Base-by-base conservation (phyloP, 768 basidiomycete genomes). In the Tulasnella sp. region DNA sequence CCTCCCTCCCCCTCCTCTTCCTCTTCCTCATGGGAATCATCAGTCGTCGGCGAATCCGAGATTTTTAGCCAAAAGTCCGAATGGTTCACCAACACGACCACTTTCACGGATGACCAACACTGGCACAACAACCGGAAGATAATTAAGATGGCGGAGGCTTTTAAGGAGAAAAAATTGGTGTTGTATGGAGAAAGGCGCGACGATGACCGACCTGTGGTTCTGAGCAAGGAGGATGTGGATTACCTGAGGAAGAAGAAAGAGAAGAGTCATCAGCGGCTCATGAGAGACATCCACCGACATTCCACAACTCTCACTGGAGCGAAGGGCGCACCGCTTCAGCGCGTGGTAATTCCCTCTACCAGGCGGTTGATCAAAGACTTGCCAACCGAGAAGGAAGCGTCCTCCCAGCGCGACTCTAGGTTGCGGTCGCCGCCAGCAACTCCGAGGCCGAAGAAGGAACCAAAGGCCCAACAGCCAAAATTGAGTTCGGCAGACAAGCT, bases 281-380 rank as follows among this genome's bases (percentile, higher is more conserved):
- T 92, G 89, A 84, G 87, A 44, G 85, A 82, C 16, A 82, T 93
- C 77, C 90, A 91, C 75, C 85, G 87, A 75, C 89, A 90, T 71
- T 92, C 92, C 12, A 88, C 88, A 56, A 91, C 91, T 0, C 83
- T 93, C 79, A 91, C 90, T 0, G 92, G 92, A 0, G 91, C 91
- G 8, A 87, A 86, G 0, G 92, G 92, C 1, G 86, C 85, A 1
- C 84, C 84, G 9, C 84, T 93, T 38, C 86, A 89, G 82, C 88
- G 88, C 75, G 87, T 90, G 44, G 85, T 88, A n/a, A 92, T 93
- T 79, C 85, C 87, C 0, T 81, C 87, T 1, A 39, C 76, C 3
- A 58, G 36, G 14, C 62, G 31, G 19, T 14, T 27, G 31, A 68
- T 68, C 27, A 68, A 68, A 68, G 62, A 68, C 18, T 14, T 68